Base-by-base conservation (phyloP, 2,329 filamentous ascomycete genomes). In the Drechslerella stenobrocha region DNA sequence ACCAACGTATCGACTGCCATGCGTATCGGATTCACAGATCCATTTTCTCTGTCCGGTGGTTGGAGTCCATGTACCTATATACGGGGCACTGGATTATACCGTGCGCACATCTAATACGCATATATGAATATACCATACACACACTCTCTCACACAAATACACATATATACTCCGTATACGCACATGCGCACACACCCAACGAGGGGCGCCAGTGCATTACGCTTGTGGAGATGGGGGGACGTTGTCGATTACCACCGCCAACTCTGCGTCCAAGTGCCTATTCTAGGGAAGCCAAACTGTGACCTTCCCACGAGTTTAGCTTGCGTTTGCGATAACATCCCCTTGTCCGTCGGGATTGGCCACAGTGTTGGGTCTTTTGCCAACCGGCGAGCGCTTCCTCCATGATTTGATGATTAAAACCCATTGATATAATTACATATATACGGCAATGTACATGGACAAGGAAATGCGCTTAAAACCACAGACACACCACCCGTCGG, bases 291-390 rank as follows among this genome's bases (percentile, higher is more conserved):
- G 52, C 58, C 32, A 26, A 35, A 64, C 34, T 56, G 59, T 37
- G 32, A 65, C 60, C 52, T 65, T 65, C 60, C 52, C 52, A 48
- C 52, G 48, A 42, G 37, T 42, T 42, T 42, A 42, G 37, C 34
- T 51, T 42, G 48, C 22, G 35, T 58, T 66, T 50, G 48, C 53
- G 47, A 66, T 57, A 65, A 53, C 61, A 66, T 66, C 61, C 61
- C 37, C 53, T 59, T 66, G 61, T 50, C 61, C 61, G 48, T 59
- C 61, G 48, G 61, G 61, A 66, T 58, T n/a, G 45, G 42, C 50
- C 40, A 34, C 59, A 58, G 45, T 37, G 22, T 42, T 9, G 34
- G 34, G 34, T 4, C 15, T 37, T 13, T 37, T 37, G 11, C 15
- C 34, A 15, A 9, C 13, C 34, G 15, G 34, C 34, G 37, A n/a